These are phyloP conservation scores for Shiraia sp. DNA, from an alignment of 2,329 filamentous ascomycete genomes.

Conservation along the genomic window DNA sequence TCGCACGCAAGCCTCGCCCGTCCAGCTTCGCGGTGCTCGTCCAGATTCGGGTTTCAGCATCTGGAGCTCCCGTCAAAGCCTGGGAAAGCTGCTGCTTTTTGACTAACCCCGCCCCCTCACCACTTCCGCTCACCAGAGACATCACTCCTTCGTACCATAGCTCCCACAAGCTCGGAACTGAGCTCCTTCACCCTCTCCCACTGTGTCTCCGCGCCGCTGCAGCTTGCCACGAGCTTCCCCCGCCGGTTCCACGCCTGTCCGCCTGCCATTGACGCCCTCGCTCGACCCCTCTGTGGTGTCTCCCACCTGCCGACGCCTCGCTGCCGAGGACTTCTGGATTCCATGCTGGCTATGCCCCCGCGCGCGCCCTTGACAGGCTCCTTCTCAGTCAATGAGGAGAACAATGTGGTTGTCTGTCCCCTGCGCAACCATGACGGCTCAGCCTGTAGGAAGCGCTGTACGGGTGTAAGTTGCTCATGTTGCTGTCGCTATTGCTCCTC, in stretches of 20 bases:
- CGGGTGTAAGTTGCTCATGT: conserved; percentile 76
- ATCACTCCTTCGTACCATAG: conserved; percentile 2
- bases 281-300: neutral
- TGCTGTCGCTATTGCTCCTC: conserved; percentile 4
- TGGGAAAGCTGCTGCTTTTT: neutral
- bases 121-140: conserved; percentile 1
- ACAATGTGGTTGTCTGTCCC: conserved; percentile 96
- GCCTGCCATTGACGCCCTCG: conserved; percentile 10
- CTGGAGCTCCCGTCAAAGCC: neutral
- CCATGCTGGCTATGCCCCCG: conserved; percentile 76
- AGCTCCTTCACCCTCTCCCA: conserved; percentile 1
- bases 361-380: conserved; percentile 84
- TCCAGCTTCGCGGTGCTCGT: too few relatives aligned
- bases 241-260: conserved; percentile 4
- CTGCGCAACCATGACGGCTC: conserved; percentile 95
- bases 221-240: conserved; percentile 4
- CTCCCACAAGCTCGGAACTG: neutral
- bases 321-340: conserved; percentile 19
- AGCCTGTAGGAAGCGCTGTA: conserved; percentile 94
- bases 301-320: conserved; percentile 1
- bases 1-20: too few relatives aligned
- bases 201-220: conserved; percentile 1
- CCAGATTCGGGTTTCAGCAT: conserved; percentile 5
- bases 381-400: conserved; percentile 88
- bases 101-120: conserved; percentile 3